These are phyloP conservation scores for Rhodotorula paludigena DNA, from an alignment of 768 basidiomycete genomes.

Conservation along the genomic window DNA sequence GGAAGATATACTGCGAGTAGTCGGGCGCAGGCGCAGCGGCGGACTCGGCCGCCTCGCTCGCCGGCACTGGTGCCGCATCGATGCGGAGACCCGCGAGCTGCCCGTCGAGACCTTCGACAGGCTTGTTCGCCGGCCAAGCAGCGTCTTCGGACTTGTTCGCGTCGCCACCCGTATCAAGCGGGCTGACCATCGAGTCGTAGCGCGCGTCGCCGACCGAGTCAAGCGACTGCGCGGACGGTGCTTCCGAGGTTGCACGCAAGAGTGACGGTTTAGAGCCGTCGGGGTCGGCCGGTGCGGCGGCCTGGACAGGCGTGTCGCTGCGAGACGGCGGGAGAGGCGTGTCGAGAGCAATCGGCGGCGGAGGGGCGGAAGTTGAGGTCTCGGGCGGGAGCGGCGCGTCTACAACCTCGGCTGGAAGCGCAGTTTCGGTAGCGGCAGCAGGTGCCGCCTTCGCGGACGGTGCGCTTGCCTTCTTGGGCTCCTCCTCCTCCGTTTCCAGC, in stretches of 20 bases:
- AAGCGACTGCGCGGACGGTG: conserved; percentile 6
- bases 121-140: conserved; percentile 27
- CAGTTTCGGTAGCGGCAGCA: not conserved
- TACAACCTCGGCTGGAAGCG: too few relatives aligned
- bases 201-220: not conserved
- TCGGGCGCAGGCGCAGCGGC: not conserved
- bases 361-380: not conserved
- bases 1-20: conserved; percentile 33
- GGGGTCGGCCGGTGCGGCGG: not conserved
- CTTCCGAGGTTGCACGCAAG: conserved; percentile 12
- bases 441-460: not conserved
- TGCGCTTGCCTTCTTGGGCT: not conserved
- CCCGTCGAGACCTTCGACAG: conserved; percentile 6
- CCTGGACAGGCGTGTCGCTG: not conserved
- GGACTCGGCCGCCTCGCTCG: not conserved
- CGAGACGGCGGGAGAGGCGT: conserved; percentile 27
- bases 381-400: not conserved
- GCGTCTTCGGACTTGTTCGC: not conserved
- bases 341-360: not conserved
- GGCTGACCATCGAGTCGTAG: conserved; percentile 35
- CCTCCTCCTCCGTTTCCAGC: conserved; percentile 29
- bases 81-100: conserved; percentile 19
- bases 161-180: conserved; percentile 27
- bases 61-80: not conserved
- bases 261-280: not conserved